A percentile compares a stretch with the other conserved stretches of the same genome.
These are phyloP conservation scores for Talaromyces sp. DNA, from an alignment of 2,329 filamentous ascomycete species.

Conservation along the genomic window DNA sequence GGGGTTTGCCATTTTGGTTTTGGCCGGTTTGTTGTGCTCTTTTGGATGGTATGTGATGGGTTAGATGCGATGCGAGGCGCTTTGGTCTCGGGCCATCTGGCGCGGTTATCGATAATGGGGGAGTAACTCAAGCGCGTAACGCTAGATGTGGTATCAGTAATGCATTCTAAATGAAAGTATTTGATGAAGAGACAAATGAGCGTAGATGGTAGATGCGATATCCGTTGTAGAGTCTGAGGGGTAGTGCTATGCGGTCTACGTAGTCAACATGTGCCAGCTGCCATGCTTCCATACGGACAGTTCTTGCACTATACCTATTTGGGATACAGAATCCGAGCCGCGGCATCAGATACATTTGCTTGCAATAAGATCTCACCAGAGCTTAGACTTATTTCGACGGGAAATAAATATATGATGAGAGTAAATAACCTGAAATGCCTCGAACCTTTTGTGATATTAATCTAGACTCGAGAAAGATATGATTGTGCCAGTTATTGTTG, in stretches of 20 bases:
- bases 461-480: too few species aligned
- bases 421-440: too few species aligned
- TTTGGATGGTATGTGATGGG: neutral
- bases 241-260: neutral
- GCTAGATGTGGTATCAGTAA: neutral
- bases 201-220: neutral
- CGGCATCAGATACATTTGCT: neutral
- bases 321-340: neutral
- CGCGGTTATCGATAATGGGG: neutral
- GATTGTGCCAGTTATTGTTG: neutral
- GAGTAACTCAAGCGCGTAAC: neutral
- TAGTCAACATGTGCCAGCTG: neutral
- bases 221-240: neutral
- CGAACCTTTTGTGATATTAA: too few species aligned
- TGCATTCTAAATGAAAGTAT: neutral
- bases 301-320: neutral
- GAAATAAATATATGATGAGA: too few species aligned
- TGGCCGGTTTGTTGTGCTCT: neutral
- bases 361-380: neutral
- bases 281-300: neutral
- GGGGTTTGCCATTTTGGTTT: slow-evolving; percentile 36
- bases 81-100: neutral
- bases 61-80: neutral
- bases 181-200: neutral
- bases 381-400: neutral